Evolutionary conservation across 192 early-diverging fungal species (phyloP), one percentile per base, ranked within the genome.

Genomic region (Coemansia sp.): DNA sequence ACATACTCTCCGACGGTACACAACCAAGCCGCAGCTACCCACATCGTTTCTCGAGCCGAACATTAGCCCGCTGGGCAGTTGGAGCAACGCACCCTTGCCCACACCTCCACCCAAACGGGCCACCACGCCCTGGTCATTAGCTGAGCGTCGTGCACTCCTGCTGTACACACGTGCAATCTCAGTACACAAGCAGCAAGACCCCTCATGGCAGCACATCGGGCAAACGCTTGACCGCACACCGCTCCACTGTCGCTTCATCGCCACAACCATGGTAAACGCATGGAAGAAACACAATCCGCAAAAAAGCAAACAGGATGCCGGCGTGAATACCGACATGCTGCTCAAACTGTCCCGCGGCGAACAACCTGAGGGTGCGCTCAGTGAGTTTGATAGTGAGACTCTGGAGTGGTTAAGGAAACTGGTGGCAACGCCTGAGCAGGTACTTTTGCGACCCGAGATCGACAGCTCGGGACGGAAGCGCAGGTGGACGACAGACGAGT

Each of bases 91-190:
- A 7, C 6, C 45, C 45, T n/a, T n/a, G n/a, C n/a, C n/a, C 17
- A 19, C 17, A n/a, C 45, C n/a, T 9, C 19, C 15, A 47, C 14
- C 45, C 10, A 13, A 0, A 19, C 45, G 45, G 22, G 45, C 45
- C n/a, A 21, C 14, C 19, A 47, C 19, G 9, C 38, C 42, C 37
- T 70, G 67, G 67, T 59, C 67, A 4, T 10, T 70, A 15, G 45
- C 56, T 13, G 67, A 70, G 23, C 56, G 61, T 0, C 67, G 67
- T 2, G 67, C 67, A 1, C 52, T 70, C 7, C 53, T 64, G 22
- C 25, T 55, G 1, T 63, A 64, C 30, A 30, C 51, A 0, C 55
- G 52, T 0, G 67, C 61, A 15, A 27, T 62, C n/a, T n/a, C n/a
- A 12, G 49, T 49, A 0, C 15, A 39, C 33, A 19, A 55, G 5